Evolutionary conservation across 208 protist genomes (phyloP).

Genomic region (Acanthamoeba triangularis): DNA sequence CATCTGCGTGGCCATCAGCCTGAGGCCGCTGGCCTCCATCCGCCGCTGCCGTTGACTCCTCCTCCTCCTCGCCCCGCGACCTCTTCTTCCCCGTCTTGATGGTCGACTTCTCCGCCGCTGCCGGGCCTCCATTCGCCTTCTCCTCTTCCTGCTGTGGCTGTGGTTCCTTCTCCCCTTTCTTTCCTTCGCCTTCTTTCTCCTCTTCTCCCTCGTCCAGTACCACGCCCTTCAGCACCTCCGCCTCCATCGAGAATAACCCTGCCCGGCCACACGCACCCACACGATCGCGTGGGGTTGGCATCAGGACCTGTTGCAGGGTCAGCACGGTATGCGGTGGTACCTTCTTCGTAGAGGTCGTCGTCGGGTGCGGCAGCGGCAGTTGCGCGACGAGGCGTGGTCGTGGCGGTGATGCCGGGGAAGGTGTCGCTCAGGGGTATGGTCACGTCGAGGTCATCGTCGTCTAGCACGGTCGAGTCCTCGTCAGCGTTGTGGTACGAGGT

Average conservation of each 20-base stretch:
- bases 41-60: neutral
- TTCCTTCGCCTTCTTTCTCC: neutral
- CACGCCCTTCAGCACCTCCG: neutral
- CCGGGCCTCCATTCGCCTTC: neutral
- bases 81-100: too few species aligned
- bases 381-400: neutral
- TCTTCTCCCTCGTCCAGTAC: neutral
- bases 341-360: neutral
- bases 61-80: neutral
- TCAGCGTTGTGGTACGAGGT: neutral
- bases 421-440: slow-evolving; percentile 16
- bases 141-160: neutral
- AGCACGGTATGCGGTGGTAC: neutral
- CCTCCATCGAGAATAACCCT: neutral
- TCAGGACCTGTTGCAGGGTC: neutral
- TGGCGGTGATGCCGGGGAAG: too few species aligned
- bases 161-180: neutral
- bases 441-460: slow-evolving; percentile 5
- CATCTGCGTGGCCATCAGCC: neutral
- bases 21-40: neutral
- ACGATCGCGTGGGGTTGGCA: neutral
- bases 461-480: neutral
- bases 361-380: neutral
- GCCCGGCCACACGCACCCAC: neutral
- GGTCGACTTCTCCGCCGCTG: neutral